phyloP scores from a whole-genome alignment of 2,329 filamentous ascomycete genomes.

The Periconia digitata region DNA sequence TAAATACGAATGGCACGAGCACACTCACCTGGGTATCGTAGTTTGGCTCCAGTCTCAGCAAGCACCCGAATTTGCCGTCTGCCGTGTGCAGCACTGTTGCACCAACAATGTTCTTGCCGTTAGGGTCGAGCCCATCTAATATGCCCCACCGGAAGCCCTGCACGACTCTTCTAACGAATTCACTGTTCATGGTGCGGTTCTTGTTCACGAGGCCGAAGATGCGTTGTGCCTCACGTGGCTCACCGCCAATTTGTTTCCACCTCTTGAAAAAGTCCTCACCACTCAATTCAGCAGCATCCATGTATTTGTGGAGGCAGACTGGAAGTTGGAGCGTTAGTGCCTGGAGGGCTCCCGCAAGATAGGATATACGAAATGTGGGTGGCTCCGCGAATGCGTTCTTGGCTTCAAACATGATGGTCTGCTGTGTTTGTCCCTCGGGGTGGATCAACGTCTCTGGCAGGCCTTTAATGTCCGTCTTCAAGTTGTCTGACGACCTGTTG shows the following conservation, averaged over 20 bases:
- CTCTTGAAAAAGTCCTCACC: slow-evolving; percentile 98
- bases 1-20: neutral
- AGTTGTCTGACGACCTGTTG: slow-evolving; percentile 63
- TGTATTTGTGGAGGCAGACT: slow-evolving; percentile 89
- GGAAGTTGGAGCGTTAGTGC: slow-evolving; percentile 90
- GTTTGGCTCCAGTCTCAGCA: slow-evolving; percentile 93
- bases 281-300: slow-evolving; percentile 84
- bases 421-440: slow-evolving; percentile 78
- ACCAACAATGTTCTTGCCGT: slow-evolving; percentile 90
- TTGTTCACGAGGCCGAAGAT: slow-evolving; percentile 73
- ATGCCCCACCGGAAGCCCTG: slow-evolving; percentile 90
- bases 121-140: slow-evolving; percentile 83
- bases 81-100: slow-evolving; percentile 82
- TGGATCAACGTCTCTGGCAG: slow-evolving; percentile 80
- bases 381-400: slow-evolving; percentile 78
- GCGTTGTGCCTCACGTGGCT: slow-evolving; percentile 81
- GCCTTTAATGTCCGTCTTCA: slow-evolving; percentile 86
- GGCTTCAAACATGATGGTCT: slow-evolving; percentile 93
- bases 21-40: slow-evolving; percentile 79
- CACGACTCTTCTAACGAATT: slow-evolving; percentile 71
- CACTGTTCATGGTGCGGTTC: slow-evolving; percentile 66
- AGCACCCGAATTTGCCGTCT: slow-evolving; percentile 88
- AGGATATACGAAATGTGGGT: slow-evolving; percentile 91
- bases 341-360: slow-evolving; percentile 90
- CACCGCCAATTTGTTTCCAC: slow-evolving; percentile 96